Base-by-base conservation (phyloP, 164 flowering plant species). In the Dillenia suffruticosa region DNA sequence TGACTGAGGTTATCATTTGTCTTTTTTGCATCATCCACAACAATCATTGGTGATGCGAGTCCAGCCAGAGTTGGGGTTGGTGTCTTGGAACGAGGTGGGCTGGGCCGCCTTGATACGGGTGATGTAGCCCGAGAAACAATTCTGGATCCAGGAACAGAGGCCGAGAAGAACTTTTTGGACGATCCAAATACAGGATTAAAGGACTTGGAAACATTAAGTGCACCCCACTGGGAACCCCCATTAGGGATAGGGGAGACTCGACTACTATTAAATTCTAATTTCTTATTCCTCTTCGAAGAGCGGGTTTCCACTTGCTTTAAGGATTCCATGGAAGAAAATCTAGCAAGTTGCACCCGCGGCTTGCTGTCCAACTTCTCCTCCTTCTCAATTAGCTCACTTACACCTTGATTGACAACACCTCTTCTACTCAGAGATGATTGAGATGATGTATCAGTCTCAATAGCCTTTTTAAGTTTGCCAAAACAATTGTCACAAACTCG, bases 121-220 rank as follows among this genome's bases (percentile, higher is more conserved):
- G 99, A 94, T 69, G 99, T 87, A 66, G 96, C 97, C 49, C 99
- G 89, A 66, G 99, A 94, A 62, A 79, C 95, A 70, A 94, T 94
- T 85, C 99, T 81, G 16, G 99, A 91, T 56, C 96, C 97, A 59
- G 99, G 99, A 77, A 94, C 96, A 61, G 99, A 94, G 61, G 97
- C 97, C 50, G 99, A 94, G 84, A 89, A 89, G 54, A 85, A 88
- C 63, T 94, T 94, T 74, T 94, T 94, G 51, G 98, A 94, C 62
- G 97, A 85, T 9, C 96, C 98, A 80, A 89, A 88, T 15, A 88
- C 86, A 19, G 97, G 97, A 84, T 93, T 87, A 44, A 90, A 81
- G 52, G 99, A 86, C 72, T 83, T 94, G 24, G 96, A 82, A 46
- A 85, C 76, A 67, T 75, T 93, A 59, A 77, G 82, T 10, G 82